A percentile compares a stretch with the other conserved stretches of the same genome.
These are phyloP conservation scores for Gamsiella multidivaricata DNA, from an alignment of 192 early-diverging fungal species.

Conservation along the genomic window DNA sequence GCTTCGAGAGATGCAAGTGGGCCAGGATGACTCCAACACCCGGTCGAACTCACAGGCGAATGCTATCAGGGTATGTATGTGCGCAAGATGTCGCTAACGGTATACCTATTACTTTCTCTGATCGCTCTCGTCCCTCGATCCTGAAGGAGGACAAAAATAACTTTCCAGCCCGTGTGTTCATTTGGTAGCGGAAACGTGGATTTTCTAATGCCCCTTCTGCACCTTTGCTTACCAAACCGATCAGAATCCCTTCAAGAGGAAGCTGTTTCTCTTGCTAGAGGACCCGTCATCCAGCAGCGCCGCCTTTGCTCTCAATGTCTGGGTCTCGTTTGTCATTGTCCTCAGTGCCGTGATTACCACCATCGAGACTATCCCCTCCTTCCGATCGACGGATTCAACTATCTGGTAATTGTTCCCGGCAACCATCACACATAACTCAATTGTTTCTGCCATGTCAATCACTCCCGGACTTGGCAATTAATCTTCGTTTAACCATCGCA, in stretches of 20 bases:
- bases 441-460: neutral
- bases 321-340: constrained; percentile 80
- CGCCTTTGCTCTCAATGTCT: constrained; percentile 78
- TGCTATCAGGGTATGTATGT: constrained; percentile 52
- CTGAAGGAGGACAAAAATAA: constrained; percentile 4
- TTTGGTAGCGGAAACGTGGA: no score
- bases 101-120: neutral
- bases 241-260: constrained; percentile 60
- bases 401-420: constrained; percentile 57
- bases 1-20: constrained; percentile 36
- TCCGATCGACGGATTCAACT: constrained; percentile 65
- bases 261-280: constrained; percentile 78
- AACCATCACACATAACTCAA: neutral
- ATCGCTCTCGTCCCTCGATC: neutral
- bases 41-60: constrained; percentile 59
- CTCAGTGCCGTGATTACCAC: constrained; percentile 79
- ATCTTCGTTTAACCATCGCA: constrained; percentile 3
- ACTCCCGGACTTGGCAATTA: neutral
- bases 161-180: neutral
- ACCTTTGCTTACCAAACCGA: neutral
- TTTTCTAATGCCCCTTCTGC: neutral
- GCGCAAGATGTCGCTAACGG: no score
- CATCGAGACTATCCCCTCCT: constrained; percentile 83
- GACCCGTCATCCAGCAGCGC: constrained; percentile 78
- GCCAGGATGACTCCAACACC: constrained; percentile 34